Conservation (phyloP, 345 rosid genomes). For the Eucalyptus coolabah region DNA sequence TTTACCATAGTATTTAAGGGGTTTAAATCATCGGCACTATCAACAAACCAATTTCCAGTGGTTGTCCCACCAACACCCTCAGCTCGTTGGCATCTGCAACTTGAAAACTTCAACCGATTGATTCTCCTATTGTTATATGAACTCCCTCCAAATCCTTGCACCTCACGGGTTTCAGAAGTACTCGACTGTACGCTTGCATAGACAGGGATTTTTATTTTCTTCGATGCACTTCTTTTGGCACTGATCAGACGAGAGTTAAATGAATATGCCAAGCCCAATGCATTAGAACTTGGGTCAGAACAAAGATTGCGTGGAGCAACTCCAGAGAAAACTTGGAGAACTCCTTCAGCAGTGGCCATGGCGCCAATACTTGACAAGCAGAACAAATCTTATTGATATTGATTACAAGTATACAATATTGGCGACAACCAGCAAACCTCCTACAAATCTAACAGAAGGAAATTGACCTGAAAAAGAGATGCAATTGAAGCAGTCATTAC, state of each 20-base stretch:
- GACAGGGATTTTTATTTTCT: background rate
- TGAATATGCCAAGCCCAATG: slow-evolving; percentile 2
- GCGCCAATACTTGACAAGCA: background rate
- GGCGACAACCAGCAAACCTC: background rate
- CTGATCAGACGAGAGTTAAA: slow-evolving; percentile 2
- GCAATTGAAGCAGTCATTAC: background rate
- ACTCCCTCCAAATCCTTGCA: background rate
- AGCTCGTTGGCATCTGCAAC: slow-evolving; percentile 31
- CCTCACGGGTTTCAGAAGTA: background rate
- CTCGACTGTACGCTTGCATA: slow-evolving; percentile 8
- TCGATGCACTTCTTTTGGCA: slow-evolving; percentile 10
- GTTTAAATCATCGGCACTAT: slow-evolving; percentile 19
- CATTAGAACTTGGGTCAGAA: slow-evolving; percentile 7
- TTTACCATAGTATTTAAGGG: slow-evolving; percentile 16
- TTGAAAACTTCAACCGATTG: slow-evolving; percentile 4
- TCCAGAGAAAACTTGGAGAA: slow-evolving; percentile 32
- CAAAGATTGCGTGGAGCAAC: slow-evolving; percentile 15
- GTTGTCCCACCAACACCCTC: slow-evolving; percentile 16
- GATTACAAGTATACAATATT: background rate
- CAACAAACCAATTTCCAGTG: slow-evolving; percentile 24
- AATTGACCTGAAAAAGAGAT: background rate
- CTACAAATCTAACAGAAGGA: background rate
- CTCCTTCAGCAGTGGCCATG: slow-evolving; percentile 44
- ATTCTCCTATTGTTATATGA: background rate
- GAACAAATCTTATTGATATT: background rate